Evolutionary conservation across 352 stramenopile species (phyloP).

Genomic region (Elongisporangium undulatum): DNA sequence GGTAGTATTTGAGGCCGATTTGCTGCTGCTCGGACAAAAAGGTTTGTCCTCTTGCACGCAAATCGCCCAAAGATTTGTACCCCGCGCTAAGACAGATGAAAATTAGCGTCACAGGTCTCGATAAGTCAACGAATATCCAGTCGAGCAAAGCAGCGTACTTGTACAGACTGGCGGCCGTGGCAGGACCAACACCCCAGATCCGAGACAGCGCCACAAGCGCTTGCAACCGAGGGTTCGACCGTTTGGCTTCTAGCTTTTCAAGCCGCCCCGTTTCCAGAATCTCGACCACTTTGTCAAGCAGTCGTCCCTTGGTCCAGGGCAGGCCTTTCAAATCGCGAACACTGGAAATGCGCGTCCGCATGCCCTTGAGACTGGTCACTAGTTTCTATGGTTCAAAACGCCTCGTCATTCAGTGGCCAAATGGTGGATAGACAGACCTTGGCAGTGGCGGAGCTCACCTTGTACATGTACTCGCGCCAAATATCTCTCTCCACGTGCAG

Average conservation of each 20-base stretch:
- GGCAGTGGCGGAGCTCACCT: conserved; percentile 18
- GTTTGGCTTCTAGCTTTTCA: conserved; percentile 80
- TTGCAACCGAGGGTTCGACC: conserved; percentile 46
- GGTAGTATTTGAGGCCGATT: conserved; percentile 78
- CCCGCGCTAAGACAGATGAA: conserved; percentile 24
- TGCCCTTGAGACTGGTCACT: conserved; percentile 64
- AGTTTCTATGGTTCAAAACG: conserved; percentile 39
- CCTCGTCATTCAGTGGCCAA: background rate
- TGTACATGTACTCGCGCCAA: conserved; percentile 83
- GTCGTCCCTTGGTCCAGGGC: conserved; percentile 63
- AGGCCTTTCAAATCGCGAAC: conserved; percentile 58
- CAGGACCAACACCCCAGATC: conserved; percentile 77
- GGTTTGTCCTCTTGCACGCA: conserved; percentile 27
- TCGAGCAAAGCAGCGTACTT: conserved; percentile 20
- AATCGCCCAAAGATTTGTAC: conserved; percentile 57
- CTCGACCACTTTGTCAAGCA: conserved; percentile 70
- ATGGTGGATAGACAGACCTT: background rate
- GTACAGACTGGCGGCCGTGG: conserved; percentile 75
- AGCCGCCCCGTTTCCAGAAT: conserved; percentile 71
- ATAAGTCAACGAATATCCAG: background rate
- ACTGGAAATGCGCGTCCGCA: conserved; percentile 49
- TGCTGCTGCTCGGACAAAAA: conserved; percentile 60
- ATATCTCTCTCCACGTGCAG: conserved; percentile 68
- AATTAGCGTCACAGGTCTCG: background rate
- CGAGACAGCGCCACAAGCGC: conserved; percentile 59